phyloP scores from a whole-genome alignment of 306 rosid genomes.

The Myrica gale region DNA sequence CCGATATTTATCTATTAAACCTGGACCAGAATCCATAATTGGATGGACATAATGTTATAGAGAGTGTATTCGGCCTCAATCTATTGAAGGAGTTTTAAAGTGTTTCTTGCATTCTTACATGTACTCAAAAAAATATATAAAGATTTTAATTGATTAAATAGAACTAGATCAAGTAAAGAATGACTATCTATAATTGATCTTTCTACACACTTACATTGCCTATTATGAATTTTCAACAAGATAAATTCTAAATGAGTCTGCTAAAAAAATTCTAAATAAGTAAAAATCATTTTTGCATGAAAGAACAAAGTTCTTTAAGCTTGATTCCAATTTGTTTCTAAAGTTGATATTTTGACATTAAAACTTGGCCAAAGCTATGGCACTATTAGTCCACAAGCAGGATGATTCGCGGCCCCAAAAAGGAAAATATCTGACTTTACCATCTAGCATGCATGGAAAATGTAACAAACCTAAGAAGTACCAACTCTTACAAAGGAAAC shows the following conservation, averaged over 20 bases:
- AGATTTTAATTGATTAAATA: too few relatives aligned
- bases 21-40: too few relatives aligned
- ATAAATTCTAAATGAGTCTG: not conserved
- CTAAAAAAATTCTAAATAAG: not conserved
- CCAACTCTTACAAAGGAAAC: not conserved
- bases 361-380: not conserved
- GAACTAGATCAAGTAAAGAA: too few relatives aligned
- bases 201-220: too few relatives aligned
- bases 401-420: not conserved
- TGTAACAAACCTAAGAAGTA: not conserved
- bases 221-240: not conserved
- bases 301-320: not conserved
- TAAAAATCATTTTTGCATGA: not conserved
- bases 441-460: not conserved
- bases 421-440: not conserved
- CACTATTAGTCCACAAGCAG: not conserved
- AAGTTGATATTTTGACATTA: not conserved
- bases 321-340: not conserved
- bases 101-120: too few relatives aligned
- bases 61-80: too few relatives aligned
- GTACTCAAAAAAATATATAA: too few relatives aligned
- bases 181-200: too few relatives aligned
- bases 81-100: too few relatives aligned
- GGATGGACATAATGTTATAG: too few relatives aligned
- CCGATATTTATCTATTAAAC: too few relatives aligned